Conservation (phyloP, 805 yeast genomes). For the Cyberlindnera euphorbiiphila region DNA sequence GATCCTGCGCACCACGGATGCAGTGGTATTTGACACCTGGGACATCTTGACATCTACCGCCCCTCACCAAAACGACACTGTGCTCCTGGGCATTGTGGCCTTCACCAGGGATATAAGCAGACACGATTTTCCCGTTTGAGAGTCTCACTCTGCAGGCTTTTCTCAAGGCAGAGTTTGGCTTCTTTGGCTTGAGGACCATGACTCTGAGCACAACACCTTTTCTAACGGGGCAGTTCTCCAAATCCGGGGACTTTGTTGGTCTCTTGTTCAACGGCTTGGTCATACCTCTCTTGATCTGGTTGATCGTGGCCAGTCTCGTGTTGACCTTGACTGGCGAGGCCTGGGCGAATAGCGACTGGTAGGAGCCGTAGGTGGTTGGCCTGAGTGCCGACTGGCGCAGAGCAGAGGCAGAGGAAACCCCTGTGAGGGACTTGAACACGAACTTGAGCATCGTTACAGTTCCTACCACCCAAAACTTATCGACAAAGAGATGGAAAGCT, state of each 20-base stretch:
- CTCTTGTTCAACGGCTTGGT: conserved; percentile 45
- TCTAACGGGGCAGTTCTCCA: conserved; percentile 76
- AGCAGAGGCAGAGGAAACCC: conserved; percentile 16
- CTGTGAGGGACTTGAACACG: conserved; percentile 25
- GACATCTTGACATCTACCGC: conserved; percentile 97
- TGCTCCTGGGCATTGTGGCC: conserved; percentile 99
- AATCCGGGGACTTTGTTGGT: conserved; percentile 70
- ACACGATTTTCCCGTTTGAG: conserved; percentile 81
- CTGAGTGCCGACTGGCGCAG: conserved; percentile 15
- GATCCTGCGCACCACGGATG: conserved; percentile 89
- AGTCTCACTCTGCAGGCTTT: conserved; percentile 94
- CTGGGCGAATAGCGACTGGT: conserved; percentile 15
- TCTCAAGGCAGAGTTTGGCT: conserved; percentile 97
- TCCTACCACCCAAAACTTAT: background rate
- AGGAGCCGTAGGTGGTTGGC: conserved; percentile 8
- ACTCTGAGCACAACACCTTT: conserved; percentile 94
- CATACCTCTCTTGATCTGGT: conserved; percentile 72
- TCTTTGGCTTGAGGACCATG: conserved; percentile 94
- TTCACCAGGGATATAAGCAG: conserved; percentile 96
- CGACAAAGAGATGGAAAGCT: background rate
- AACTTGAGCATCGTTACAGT: conserved; percentile 19
- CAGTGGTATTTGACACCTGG: conserved; percentile 97
- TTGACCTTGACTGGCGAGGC: conserved; percentile 19
- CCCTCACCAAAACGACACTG: conserved; percentile 91
- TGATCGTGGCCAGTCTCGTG: conserved; percentile 55